These are phyloP conservation scores for Juglanconis juglandina DNA, from an alignment of 2,329 filamentous ascomycete species.

Conservation along the genomic window DNA sequence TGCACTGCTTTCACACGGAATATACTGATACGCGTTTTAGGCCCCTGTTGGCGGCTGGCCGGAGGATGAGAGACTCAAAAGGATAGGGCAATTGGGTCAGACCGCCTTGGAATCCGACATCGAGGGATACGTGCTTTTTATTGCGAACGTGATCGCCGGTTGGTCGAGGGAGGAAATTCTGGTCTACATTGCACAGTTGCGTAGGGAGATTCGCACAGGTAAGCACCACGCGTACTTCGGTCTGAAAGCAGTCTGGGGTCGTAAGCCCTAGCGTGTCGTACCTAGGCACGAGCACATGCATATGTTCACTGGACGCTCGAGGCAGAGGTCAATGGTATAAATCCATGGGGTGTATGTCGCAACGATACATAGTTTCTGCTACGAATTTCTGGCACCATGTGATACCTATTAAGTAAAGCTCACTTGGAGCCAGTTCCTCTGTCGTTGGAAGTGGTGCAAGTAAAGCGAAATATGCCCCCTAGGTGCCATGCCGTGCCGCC, in stretches of 20 bases:
- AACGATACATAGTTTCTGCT: too few species aligned
- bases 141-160: constrained; percentile 33
- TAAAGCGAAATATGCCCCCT: too few species aligned
- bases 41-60: constrained; percentile 27
- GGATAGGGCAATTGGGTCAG: constrained; percentile 23
- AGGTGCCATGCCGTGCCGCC: too few species aligned
- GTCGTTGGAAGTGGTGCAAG: too few species aligned
- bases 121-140: constrained; percentile 25
- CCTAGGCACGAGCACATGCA: neutral
- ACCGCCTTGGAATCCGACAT: constrained; percentile 13
- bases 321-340: too few species aligned
- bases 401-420: too few species aligned
- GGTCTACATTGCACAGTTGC: constrained; percentile 32
- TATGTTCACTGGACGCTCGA: too few species aligned
- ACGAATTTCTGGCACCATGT: too few species aligned
- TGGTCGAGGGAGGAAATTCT: constrained; percentile 33
- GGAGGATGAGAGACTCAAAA: constrained; percentile 24
- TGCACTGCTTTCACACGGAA: neutral
- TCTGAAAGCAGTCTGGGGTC: constrained; percentile 28
- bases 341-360: too few species aligned
- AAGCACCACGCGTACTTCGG: constrained; percentile 29
- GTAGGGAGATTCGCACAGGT: constrained; percentile 28
- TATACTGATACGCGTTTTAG: constrained; percentile 14
- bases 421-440: too few species aligned
- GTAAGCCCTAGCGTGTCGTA: constrained; percentile 20